Percentiles rank a stretch among this genome's conserved stretches.
phyloP scores from a whole-genome alignment of 805 yeast species.

The Metschnikowia cubensis region DNA sequence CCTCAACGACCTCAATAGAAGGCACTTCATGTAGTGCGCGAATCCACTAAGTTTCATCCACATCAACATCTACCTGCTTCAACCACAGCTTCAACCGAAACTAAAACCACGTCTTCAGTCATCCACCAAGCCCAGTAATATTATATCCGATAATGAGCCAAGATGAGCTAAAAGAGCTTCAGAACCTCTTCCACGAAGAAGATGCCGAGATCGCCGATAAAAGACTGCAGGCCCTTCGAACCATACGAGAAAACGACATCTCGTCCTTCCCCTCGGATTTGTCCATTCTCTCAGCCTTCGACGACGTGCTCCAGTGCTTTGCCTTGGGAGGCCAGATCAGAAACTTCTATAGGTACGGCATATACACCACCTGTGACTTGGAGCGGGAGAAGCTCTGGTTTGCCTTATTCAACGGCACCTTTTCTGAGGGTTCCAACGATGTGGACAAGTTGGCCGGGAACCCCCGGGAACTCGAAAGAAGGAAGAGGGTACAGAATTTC shows the following conservation, averaged over 20 bases:
- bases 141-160: neutral
- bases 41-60: neutral
- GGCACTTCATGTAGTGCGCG: neutral
- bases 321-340: constrained; percentile 88
- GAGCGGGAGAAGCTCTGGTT: constrained; percentile 77
- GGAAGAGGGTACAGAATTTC: constrained; percentile 58
- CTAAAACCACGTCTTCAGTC: neutral
- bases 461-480: constrained; percentile 49
- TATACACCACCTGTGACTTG: constrained; percentile 63
- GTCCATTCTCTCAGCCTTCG: constrained; percentile 67
- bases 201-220: constrained; percentile 14
- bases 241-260: constrained; percentile 15
- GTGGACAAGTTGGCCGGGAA: constrained; percentile 21
- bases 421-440: constrained; percentile 27
- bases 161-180: constrained; percentile 13
- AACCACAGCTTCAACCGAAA: too few species aligned
- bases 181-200: constrained; percentile 9
- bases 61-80: neutral
- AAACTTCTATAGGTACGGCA: constrained; percentile 80
- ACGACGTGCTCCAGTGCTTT: constrained; percentile 80
- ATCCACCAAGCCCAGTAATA: neutral
- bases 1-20: neutral
- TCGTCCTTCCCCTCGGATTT: constrained; percentile 32
- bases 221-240: constrained; percentile 13
- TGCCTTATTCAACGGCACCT: constrained; percentile 56